Base-by-base conservation (phyloP, 345 rosid species). In the Sonneratia caseolaris region DNA sequence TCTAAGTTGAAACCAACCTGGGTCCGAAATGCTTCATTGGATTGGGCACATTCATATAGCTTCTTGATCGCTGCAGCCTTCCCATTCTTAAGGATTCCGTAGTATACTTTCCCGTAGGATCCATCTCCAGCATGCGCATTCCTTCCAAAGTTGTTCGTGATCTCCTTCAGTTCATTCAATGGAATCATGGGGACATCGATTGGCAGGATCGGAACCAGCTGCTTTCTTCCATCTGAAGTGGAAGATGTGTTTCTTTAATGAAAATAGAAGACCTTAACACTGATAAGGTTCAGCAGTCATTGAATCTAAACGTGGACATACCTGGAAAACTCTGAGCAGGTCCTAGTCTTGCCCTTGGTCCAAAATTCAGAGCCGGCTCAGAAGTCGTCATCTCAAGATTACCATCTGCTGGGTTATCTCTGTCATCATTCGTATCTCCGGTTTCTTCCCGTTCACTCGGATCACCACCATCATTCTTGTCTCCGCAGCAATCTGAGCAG, bases 1-100 rank as follows among this genome's bases (percentile, higher is more conserved):
- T 13, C 40, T 59, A 27, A 37, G 70, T 36, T 71, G 64, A 37
- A 59, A 76, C 53, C 53, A 16, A 90, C 98, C 95, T 93, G 95
- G 14, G 93, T 84, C 56, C 87, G 83, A 68, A 93, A 89, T 73
- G 87, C 95, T 73, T 85, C 90, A 73, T 86, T 90, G 3, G 97
- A 93, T 78, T 93, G 98, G 79, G 84, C 86, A 79, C 95, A 87
- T 66, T 93, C 86, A 79, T 92, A 92, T 70, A 90, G 80, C 77
- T 85, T 90, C 81, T 90, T 92, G 11, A 92, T 84, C 19, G 96
- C 96, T 38, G 89, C 88, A 59, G 83, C 81, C 61, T 80, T 86
- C 42, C 82, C 95, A 80, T 77, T 87, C 74, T 81, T 84, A 65
- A 92, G 86, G 37, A 81, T 77, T 69, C 96, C 96, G 68, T 83